phyloP scores from a whole-genome alignment of 768 basidiomycete species.

The Boletus patriciae region DNA sequence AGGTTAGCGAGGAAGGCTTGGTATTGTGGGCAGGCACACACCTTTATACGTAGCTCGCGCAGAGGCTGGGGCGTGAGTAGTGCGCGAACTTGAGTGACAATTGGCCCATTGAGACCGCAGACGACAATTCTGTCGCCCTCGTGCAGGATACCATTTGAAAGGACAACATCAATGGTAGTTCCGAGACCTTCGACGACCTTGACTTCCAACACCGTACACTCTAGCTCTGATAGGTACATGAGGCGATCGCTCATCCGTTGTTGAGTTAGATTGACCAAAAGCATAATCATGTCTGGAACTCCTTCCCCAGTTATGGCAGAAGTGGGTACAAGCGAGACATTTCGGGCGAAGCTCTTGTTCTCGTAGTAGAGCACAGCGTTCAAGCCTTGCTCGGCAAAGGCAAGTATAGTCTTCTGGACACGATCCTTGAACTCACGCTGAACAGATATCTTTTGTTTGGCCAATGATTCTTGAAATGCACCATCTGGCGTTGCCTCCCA shows the following conservation, averaged over 20 bases:
- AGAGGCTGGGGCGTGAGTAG: conserved; percentile 94
- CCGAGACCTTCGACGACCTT: conserved; percentile 98
- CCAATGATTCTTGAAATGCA: conserved; percentile 88
- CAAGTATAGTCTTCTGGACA: conserved; percentile 77
- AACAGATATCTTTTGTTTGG: conserved; percentile 73
- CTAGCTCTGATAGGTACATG: conserved; percentile 97
- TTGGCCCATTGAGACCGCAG: conserved; percentile 96
- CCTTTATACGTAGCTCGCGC: conserved; percentile 95
- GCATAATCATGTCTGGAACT: conserved; percentile 98
- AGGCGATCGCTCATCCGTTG: conserved; percentile 96
- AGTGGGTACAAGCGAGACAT: conserved; percentile 95
- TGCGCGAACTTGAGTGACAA: conserved; percentile 92
- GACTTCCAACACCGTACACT: conserved; percentile 98
- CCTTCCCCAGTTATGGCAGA: conserved; percentile 99
- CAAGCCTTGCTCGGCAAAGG: conserved; percentile 96
- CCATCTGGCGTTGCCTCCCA: conserved; percentile 92
- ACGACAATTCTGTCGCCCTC: conserved; percentile 95
- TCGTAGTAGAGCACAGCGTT: conserved; percentile 96
- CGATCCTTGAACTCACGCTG: conserved; percentile 94
- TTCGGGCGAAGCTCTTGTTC: conserved; percentile 91
- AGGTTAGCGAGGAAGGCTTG: conserved; percentile 2
- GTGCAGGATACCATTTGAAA: conserved; percentile 88
- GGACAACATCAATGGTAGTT: conserved; percentile 94
- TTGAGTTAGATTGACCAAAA: conserved; percentile 95
- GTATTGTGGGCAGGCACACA: conserved; percentile 28